These are phyloP conservation scores for Austroboletus festivus DNA, from an alignment of 768 basidiomycete genomes.

Conservation along the genomic window DNA sequence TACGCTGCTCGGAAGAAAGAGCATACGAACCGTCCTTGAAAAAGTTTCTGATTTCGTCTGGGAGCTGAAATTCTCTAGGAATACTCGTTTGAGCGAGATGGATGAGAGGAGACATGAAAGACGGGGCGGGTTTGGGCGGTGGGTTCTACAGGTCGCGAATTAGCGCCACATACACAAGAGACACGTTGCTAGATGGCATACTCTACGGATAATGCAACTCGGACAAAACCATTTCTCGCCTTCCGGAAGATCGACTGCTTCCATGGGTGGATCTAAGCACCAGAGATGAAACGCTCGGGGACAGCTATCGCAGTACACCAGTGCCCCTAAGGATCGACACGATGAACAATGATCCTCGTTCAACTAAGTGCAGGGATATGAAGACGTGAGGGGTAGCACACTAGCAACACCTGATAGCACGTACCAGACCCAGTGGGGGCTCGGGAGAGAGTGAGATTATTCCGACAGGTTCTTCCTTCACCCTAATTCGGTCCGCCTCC, in stretches of 20 bases:
- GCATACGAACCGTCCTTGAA: constrained; percentile 78
- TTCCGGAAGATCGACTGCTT: constrained; percentile 81
- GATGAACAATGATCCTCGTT: constrained; percentile 88
- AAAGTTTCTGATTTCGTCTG: constrained; percentile 75
- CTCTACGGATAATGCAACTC: constrained; percentile 63
- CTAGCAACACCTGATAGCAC: constrained; percentile 16
- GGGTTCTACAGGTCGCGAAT: constrained; percentile 50
- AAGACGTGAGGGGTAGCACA: constrained; percentile 16
- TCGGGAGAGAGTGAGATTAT: constrained; percentile 38
- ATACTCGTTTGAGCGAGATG: constrained; percentile 63
- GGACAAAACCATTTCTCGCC: constrained; percentile 79
- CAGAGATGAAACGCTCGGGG: constrained; percentile 93
- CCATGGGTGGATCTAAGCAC: constrained; percentile 95
- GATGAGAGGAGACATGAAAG: constrained; percentile 71
- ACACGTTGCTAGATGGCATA: constrained; percentile 33
- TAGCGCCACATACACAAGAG: constrained; percentile 5
- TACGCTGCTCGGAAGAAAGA: constrained; percentile 7
- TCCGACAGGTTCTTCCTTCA: constrained; percentile 45
- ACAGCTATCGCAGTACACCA: constrained; percentile 97
- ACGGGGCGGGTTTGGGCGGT: constrained; percentile 56
- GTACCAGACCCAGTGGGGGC: constrained; percentile 35
- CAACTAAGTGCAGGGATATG: constrained; percentile 29
- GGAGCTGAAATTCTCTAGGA: constrained; percentile 82
- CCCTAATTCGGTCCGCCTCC: constrained; percentile 37
- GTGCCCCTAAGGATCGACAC: constrained; percentile 75